A percentile compares a stretch with the other conserved stretches of the same genome.
These are phyloP conservation scores for Sesbania bispinosa DNA, from an alignment of 306 rosid genomes.

Conservation along the genomic window DNA sequence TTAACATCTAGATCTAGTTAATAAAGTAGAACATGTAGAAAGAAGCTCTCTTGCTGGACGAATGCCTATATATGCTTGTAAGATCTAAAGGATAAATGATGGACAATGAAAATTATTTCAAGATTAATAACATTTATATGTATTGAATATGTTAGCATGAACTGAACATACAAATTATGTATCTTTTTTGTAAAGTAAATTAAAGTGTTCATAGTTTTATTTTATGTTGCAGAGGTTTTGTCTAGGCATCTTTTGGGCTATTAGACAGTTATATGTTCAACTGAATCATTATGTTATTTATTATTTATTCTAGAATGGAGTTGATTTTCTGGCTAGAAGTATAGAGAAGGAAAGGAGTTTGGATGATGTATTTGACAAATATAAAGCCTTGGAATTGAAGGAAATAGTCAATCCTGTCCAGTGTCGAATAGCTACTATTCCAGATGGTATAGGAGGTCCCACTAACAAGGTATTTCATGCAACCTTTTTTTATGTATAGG, in stretches of 20 bases:
- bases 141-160: neutral
- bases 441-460: slow-evolving; percentile 46
- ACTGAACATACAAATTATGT: too few relatives aligned
- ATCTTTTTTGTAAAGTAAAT: neutral
- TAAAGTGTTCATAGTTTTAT: neutral
- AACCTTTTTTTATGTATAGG: neutral
- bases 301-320: slow-evolving; percentile 42
- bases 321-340: slow-evolving; percentile 37
- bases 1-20: neutral
- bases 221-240: neutral
- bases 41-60: slow-evolving; percentile 53
- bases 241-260: neutral
- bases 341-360: slow-evolving; percentile 44
- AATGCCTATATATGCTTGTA: slow-evolving; percentile 47
- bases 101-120: neutral
- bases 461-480: slow-evolving; percentile 45
- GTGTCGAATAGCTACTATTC: slow-evolving; percentile 47
- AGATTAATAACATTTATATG: neutral
- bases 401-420: slow-evolving; percentile 53
- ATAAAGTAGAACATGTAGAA: slow-evolving; percentile 38
- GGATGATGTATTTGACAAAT: slow-evolving; percentile 49
- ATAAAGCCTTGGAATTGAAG: slow-evolving; percentile 47
- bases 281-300: neutral
- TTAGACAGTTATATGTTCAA: neutral
- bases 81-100: slow-evolving; percentile 9